Conservation (phyloP, 75 land plant species). For the Pinus albicaulis region DNA sequence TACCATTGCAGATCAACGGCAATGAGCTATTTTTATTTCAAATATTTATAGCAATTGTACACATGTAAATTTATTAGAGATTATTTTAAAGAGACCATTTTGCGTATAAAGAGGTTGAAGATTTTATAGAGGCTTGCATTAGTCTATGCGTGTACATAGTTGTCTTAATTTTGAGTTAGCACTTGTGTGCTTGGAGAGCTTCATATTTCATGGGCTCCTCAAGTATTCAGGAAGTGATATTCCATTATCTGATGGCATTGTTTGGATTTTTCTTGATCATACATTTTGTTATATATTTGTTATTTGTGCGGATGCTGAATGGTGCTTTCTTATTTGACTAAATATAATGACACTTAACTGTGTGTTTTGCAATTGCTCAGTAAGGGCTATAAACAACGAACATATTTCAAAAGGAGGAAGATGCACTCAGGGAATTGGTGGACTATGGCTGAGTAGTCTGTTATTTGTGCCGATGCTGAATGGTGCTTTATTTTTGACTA, state of each 20-base stretch:
- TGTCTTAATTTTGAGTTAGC: constrained; percentile 1
- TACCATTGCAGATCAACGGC: not conserved
- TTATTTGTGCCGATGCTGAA: not conserved
- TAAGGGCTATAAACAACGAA: not conserved
- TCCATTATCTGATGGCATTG: constrained; percentile 2
- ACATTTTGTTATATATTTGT: not conserved
- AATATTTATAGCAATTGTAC: constrained; percentile 5
- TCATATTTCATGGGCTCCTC: not conserved
- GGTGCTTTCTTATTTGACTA: not conserved
- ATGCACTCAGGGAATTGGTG: not conserved
- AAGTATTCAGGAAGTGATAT: not conserved
- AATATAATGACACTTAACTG: not conserved
- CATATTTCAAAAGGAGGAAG: not conserved
- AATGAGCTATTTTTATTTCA: not conserved
- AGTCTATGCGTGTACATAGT: not conserved
- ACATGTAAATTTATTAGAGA: constrained; percentile 8
- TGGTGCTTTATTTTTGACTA: not conserved
- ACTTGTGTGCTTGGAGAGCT: not conserved
- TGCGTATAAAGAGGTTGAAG: not conserved
- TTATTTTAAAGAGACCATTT: not conserved
- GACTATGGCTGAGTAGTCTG: not conserved
- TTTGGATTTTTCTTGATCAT: not conserved
- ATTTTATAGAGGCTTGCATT: constrained; percentile 1
- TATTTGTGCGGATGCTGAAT: not conserved
- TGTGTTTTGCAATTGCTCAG: not conserved